phyloP scores from a whole-genome alignment of 177 flowering plant species.

The Vitis hybrid region DNA sequence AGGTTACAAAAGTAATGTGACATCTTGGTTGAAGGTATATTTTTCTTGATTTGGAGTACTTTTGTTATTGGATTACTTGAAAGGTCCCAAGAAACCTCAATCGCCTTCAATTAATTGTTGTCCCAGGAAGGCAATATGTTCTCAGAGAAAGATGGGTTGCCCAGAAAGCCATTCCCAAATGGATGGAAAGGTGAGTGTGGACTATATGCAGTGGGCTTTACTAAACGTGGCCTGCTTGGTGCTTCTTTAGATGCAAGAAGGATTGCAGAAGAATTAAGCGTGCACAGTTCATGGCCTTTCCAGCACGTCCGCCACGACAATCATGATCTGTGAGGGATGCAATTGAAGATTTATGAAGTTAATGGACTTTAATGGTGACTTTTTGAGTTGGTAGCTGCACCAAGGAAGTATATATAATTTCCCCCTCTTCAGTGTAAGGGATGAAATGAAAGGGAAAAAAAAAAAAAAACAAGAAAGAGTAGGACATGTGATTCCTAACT shows the following conservation, averaged over 20 bases:
- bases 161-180: conserved; percentile 51
- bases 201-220: conserved; percentile 74
- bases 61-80: neutral
- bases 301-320: conserved; percentile 2
- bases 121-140: conserved; percentile 53
- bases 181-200: conserved; percentile 81
- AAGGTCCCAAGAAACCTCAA: neutral
- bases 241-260: conserved; percentile 64
- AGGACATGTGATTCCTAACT: too few species aligned
- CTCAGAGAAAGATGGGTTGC: conserved; percentile 55
- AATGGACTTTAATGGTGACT: neutral
- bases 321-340: too few species aligned
- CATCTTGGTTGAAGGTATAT: conserved; percentile 87
- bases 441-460: too few species aligned
- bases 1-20: conserved; percentile 91
- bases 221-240: conserved; percentile 69
- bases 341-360: neutral
- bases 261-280: conserved; percentile 65
- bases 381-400: too few species aligned
- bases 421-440: too few species aligned
- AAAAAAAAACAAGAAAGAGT: too few species aligned
- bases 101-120: neutral
- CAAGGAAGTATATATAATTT: too few species aligned
- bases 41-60: neutral
- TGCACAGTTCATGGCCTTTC: conserved; percentile 18